Base-by-base conservation (phyloP, 306 rosid species). In the Lithocarpus polystachyus region DNA sequence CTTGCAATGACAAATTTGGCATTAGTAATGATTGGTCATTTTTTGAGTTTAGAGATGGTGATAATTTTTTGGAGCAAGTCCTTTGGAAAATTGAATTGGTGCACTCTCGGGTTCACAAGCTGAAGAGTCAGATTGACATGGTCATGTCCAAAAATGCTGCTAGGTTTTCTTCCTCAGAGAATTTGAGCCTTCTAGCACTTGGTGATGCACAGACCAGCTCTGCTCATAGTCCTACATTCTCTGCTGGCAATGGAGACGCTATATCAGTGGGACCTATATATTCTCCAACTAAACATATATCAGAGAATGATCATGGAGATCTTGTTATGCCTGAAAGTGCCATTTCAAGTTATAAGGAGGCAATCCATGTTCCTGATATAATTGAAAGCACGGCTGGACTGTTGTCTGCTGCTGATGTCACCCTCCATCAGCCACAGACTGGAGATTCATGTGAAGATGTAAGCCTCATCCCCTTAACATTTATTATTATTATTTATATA, bases 371-470 rank as follows among this genome's bases (percentile, higher is more conserved):
- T 83, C 95, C 97, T 48, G 99, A 94, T 82, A 89, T 92, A 77
- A 89, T 88, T 68, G 97, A 92, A 86, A 92, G 96, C 92, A 89
- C 92, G 6, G 92, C 88, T 33, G 97, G 91, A 78, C 79, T 87
- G 57, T 79, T 89, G 87, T 81, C 97, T 81, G 89, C 90, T 78
- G 83, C 92, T 62, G 92, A 90, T 73, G 92, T 83, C 76, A 86
- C 92, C 71, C 57, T 89, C 61, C 92, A 86, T 75, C 88, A 79
- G 10, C 88, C 95, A 64, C 90, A 88, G 55, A 86, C 75, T 56
- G 88, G 90, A n/a, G 95, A 90, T 81, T 88, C 92, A 15, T 84
- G 81, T 74, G 97, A 92, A 80, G 81, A 84, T 86, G 98, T 94
- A 84, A 88, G 98, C 83, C 62, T 69, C 77, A 82, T 72, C 67